Evolutionary conservation across 2,329 filamentous ascomycete species (phyloP), one percentile per base, ranked within the genome.

Genomic region (Chaetomium sp.): DNA sequence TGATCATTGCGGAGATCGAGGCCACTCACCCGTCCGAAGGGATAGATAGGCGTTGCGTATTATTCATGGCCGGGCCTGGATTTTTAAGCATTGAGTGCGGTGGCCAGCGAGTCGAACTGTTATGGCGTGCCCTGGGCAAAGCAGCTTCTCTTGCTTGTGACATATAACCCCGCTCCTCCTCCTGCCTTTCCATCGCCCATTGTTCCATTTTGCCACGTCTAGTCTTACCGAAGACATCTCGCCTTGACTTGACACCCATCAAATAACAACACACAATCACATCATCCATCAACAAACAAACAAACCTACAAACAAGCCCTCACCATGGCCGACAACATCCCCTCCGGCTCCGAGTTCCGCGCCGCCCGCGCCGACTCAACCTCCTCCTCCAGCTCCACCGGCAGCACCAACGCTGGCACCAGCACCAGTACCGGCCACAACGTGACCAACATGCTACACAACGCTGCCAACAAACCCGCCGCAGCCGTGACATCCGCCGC

Each of bases 331-430:
- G 58, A 61, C 55, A 59, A 57, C 53, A 43, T 57, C 9, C 56
- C 54, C 33, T 57, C 60, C 5, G 50, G 36, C n/a, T 47, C 33
- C 48, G 56, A 56, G 42, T 57, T 56, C 56, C 64, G 59, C 56
- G 63, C 53, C 55, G 61, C 66, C 56, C 62, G 68, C 3, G 59
- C 65, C 36, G 59, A 64, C 55, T 70, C 68, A 12, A 66, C 62
- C 50, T 58, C 64, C 1, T 67, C 66, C 0, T 38, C 56, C 37
- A 52, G 35, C 33, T 63, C 62, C 10, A 48, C 54, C 2, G 40
- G 36, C 19, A 54, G 50, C 48, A 42, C n/a, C 10, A 44, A 55
- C 42, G 9, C 58, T 3, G n/a, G 57, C 32, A 36, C 32, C 5
- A 19, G 12, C 1, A n/a, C 32, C 11, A 36, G 45, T 33, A 35